Base-by-base conservation (phyloP, 768 basidiomycete species). In the Calocera viscosa region DNA sequence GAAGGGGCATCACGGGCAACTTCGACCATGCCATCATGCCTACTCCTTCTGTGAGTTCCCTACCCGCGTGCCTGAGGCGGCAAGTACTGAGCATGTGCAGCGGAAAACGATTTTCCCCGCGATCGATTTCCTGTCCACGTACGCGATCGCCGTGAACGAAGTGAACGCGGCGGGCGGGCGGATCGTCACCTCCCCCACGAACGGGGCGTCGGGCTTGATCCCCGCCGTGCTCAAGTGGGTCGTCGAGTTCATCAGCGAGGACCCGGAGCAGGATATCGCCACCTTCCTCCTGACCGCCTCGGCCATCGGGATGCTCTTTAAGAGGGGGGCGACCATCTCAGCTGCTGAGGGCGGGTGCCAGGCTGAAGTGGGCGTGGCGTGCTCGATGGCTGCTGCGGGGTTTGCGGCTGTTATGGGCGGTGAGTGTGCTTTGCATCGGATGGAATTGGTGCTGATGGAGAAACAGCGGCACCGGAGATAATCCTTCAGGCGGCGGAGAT, bases 361-460 rank as follows among this genome's bases (percentile, higher is more conserved):
- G 78, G 93, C 93, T 22, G 93, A 95, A 78, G 94, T 98, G 2
- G 94, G 94, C 84, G 95, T 97, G 43, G 94, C 95, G 1, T 92
- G 91, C 73, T 91, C 92, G 2, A 97, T 97, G 95, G 95, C 94
- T 0, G 88, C 88, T 65, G 93, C 88, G 53, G 94, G 90, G 0
- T 94, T 95, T 73, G 89, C 91, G 2, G 94, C 94, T 3, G 94
- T 91, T 73, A 89, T 96, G 87, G 94, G 94, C 68, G 89, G 88
- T 84, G 72, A 70, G 80, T 74, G 64, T 67, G 34, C 32, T 64
- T 35, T 34, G 43, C 8, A 24, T 7, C 5, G 5, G 7, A 19
- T 17, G 24, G 7, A 65, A 63, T 43, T 32, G 65, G 17, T 47
- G 53, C 38, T 63, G 34, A 30, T 66, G 40, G 69, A 24, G 68